Percentiles rank a stretch among this genome's conserved stretches.
Conservation (phyloP, 2,329 filamentous ascomycete genomes). For the Trichoderma sp. region DNA sequence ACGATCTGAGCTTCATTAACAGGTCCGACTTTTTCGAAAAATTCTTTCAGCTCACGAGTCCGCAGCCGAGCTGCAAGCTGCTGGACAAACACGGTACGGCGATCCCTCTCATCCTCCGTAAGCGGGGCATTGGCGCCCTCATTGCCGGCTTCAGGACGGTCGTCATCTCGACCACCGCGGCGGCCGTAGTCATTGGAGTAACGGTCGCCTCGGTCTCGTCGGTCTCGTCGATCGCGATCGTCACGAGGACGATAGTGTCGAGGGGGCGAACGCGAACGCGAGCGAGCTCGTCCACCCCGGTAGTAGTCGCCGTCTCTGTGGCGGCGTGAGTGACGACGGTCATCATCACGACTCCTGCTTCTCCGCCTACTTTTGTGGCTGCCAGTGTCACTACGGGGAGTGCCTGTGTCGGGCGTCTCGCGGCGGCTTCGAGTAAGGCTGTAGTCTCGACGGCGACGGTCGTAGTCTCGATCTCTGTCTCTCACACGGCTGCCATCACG, state of each 20-base stretch:
- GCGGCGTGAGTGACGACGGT: slow-evolving; percentile 71
- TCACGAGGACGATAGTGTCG: slow-evolving; percentile 59
- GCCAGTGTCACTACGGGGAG: slow-evolving; percentile 73
- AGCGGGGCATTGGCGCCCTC: slow-evolving; percentile 66
- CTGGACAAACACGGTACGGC: slow-evolving; percentile 96
- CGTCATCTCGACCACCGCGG: slow-evolving; percentile 53
- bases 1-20: slow-evolving; percentile 99
- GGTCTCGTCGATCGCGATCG: slow-evolving; percentile 53
- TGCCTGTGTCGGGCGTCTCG: slow-evolving; percentile 61
- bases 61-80: slow-evolving; percentile 92
- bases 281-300: slow-evolving; percentile 51
- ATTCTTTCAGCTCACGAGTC: slow-evolving; percentile 87
- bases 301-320: slow-evolving; percentile 76
- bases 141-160: slow-evolving; percentile 45
- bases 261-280: slow-evolving; percentile 71
- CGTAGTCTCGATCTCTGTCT: slow-evolving; percentile 57
- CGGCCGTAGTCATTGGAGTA: slow-evolving; percentile 55
- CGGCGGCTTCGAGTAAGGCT: slow-evolving; percentile 51
- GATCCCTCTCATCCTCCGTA: slow-evolving; percentile 94
- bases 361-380: slow-evolving; percentile 81
- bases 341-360: slow-evolving; percentile 76
- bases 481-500: slow-evolving; percentile 41
- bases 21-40: slow-evolving; percentile 92
- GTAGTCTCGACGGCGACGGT: slow-evolving; percentile 57
- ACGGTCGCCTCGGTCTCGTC: slow-evolving; percentile 56